phyloP scores from a whole-genome alignment of 768 basidiomycete genomes.

The Harrya chromipes region DNA sequence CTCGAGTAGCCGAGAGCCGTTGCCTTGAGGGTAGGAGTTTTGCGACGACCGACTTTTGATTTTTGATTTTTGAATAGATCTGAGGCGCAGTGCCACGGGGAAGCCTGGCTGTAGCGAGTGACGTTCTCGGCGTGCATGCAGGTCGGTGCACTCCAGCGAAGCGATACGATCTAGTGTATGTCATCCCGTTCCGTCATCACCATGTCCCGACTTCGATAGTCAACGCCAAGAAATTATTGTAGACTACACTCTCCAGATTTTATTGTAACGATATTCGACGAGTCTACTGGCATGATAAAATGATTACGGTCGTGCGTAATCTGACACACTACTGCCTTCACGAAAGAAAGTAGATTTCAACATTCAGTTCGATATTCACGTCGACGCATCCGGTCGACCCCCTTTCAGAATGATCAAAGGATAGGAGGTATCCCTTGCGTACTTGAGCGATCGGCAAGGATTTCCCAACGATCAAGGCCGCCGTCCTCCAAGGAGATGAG shows the following conservation, averaged over 20 bases:
- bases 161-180: neutral
- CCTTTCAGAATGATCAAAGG: too few species aligned
- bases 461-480: too few species aligned
- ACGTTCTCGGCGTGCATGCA: neutral
- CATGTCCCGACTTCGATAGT: neutral
- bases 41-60: too few species aligned
- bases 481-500: too few species aligned
- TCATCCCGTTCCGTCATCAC: neutral
- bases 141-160: neutral
- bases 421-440: too few species aligned
- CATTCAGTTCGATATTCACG: too few species aligned
- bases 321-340: too few species aligned
- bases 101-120: neutral
- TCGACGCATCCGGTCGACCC: too few species aligned
- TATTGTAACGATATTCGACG: constrained; percentile 1
- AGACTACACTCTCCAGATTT: constrained; percentile 4
- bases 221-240: neutral
- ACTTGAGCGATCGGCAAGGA: too few species aligned
- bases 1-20: constrained; percentile 44
- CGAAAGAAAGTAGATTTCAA: too few species aligned
- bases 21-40: constrained; percentile 14
- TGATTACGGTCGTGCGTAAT: too few species aligned
- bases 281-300: neutral
- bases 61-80: too few species aligned
- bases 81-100: neutral